phyloP scores from a whole-genome alignment of 345 rosid genomes.

The Populus alba region DNA sequence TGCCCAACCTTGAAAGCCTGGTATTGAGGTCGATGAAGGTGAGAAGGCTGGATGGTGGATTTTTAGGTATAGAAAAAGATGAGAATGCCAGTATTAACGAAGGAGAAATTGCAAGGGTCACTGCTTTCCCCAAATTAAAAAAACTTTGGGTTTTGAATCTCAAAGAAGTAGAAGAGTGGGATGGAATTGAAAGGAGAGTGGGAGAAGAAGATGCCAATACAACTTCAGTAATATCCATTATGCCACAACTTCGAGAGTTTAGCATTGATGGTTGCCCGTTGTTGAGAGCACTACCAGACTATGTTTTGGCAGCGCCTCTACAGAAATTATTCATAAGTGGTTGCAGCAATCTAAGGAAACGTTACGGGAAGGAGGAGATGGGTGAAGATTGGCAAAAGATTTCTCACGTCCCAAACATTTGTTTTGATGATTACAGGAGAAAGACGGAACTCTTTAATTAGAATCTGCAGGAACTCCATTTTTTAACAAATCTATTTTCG shows the following conservation, averaged over 20 bases:
- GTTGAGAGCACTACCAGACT: conserved; percentile 5
- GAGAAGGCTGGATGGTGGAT: conserved; percentile 9
- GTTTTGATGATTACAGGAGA: no score
- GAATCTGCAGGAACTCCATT: no score
- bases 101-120: background rate
- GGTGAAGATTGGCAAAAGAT: conserved; percentile 4
- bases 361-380: background rate
- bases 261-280: background rate
- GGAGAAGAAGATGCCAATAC: background rate
- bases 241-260: conserved; percentile 4
- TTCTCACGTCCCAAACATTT: background rate
- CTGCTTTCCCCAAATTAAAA: conserved; percentile 12
- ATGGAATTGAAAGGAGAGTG: background rate
- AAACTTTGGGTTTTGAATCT: background rate
- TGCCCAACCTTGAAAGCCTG: background rate
- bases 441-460: no score
- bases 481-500: no score
- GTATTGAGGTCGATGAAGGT: background rate
- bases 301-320: background rate
- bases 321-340: no score
- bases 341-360: no score
- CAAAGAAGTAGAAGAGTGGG: conserved; percentile 7
- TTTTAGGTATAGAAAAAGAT: background rate
- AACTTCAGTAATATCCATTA: background rate
- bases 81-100: no score